Evolutionary conservation across 768 basidiomycete genomes (phyloP).

Genomic region (Psilocybe subaeruginosa): DNA sequence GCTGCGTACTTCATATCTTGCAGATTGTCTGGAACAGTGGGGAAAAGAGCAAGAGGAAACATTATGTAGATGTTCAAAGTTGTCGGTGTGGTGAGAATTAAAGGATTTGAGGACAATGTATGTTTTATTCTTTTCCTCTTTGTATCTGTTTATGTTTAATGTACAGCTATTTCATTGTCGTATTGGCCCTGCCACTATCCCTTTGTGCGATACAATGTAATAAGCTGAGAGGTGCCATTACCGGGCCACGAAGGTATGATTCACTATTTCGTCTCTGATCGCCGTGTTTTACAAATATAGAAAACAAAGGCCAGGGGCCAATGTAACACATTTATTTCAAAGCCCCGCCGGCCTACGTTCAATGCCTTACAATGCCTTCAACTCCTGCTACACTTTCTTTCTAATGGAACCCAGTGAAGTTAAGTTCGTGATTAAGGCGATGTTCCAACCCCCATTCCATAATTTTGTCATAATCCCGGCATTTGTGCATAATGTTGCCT

Average conservation of each 20-base stretch:
- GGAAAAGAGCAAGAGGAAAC: constrained; percentile 27
- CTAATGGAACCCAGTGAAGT: constrained; percentile 18
- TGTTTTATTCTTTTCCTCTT: not conserved
- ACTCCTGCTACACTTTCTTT: not conserved
- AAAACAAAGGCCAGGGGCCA: not conserved
- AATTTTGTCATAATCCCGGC: constrained; percentile 30
- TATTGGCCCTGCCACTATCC: not conserved
- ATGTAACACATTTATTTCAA: not conserved
- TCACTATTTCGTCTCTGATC: not conserved
- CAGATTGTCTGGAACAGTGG: constrained; percentile 25
- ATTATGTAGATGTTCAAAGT: not conserved
- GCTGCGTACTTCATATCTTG: constrained; percentile 26
- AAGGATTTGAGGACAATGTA: not conserved
- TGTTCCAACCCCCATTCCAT: constrained; percentile 27
- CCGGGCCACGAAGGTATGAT: not conserved
- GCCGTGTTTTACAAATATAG: not conserved
- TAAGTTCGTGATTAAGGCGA: constrained; percentile 10
- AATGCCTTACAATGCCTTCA: not conserved
- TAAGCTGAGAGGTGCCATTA: too few relatives aligned
- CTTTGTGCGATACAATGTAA: not conserved
- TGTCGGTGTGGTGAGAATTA: not conserved
- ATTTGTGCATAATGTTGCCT: constrained; percentile 27
- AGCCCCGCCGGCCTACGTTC: not conserved
- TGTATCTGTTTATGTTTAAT: not conserved
- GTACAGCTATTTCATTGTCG: not conserved